Evolutionary conservation across 169 alveolate species (phyloP), one percentile per base, ranked within the genome.

Genomic region (Cryptosporidium sp.): DNA sequence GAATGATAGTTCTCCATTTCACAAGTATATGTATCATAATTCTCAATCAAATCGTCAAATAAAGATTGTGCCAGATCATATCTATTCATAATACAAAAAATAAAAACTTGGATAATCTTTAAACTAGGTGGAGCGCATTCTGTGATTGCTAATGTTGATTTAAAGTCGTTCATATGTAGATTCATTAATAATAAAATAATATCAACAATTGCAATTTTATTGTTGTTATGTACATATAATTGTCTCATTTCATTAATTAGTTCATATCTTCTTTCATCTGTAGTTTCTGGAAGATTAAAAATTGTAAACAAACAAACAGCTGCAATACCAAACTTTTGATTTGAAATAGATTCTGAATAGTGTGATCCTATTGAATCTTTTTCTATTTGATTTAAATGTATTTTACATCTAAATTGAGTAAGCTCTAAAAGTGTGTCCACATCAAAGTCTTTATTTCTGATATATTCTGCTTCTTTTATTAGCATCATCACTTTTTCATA

Each of bases 241-340:
- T 80, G 89, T 33, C 37, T 80, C 65, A 65, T 29, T 62, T 80
- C 75, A 26, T 35, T 59, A 14, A 80, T 31, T 43, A 80, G 39
- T 62, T 80, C 89, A 39, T 58, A 45, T 41, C 43, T 80, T 59
- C 69, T 41, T 14, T 80, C 89, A 41, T 80, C 48, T 9, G 74
- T 23, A 18, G 75, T 65, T 23, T 80, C 89, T 14, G 89, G 68
- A 7, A 65, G n/a, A 33, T 67, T 45, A 50, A 62, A 80, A 23
- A 80, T 80, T 0, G 75, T 21, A 39, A 58, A 80, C 39, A 80
- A 29, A 26, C 89, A 80, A 0, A 65, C 39, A 6, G 89, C 74
- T 14, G 89, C 89, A 50, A 61, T 41, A 12, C 89, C 89, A 65
- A 61, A 43, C 59, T 80, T 80, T 48, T 80, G 80, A 59, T 62